phyloP scores from a whole-genome alignment of 768 basidiomycete genomes.

The Dentipellis fragilis region DNA sequence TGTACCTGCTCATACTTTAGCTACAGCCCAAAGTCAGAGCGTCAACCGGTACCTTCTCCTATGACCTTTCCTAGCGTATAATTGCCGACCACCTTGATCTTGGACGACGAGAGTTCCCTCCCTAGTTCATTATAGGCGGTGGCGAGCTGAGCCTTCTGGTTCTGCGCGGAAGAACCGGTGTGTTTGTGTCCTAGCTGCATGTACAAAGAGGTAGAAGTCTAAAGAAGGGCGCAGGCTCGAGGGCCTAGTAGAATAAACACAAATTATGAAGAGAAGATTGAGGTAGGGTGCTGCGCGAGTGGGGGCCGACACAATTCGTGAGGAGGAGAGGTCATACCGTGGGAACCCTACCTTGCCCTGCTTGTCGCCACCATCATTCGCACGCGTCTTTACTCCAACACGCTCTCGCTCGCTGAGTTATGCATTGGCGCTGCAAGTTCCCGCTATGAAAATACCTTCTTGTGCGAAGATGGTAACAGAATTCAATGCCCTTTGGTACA shows the following conservation, averaged over 20 bases:
- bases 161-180: constrained; percentile 28
- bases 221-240: neutral
- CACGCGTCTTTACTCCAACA: too few relatives aligned
- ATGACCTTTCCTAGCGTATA: constrained; percentile 91
- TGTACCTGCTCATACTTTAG: constrained; percentile 45
- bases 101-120: constrained; percentile 86
- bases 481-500: too few relatives aligned
- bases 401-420: too few relatives aligned
- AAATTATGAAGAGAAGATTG: neutral
- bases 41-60: constrained; percentile 66
- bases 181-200: constrained; percentile 18
- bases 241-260: constrained; percentile 3
- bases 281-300: neutral
- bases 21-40: neutral
- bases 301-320: neutral
- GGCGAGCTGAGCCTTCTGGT: constrained; percentile 82
- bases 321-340: neutral
- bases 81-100: constrained; percentile 87
- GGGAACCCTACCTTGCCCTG: neutral
- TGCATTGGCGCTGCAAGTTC: too few relatives aligned
- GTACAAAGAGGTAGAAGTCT: constrained; percentile 9
- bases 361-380: neutral
- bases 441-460: too few relatives aligned
- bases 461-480: too few relatives aligned
- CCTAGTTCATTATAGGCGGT: constrained; percentile 96